Percentiles rank a stretch among this genome's conserved stretches.
phyloP scores from a whole-genome alignment of 768 basidiomycete species.

The Cantharellus cinnabarinus region DNA sequence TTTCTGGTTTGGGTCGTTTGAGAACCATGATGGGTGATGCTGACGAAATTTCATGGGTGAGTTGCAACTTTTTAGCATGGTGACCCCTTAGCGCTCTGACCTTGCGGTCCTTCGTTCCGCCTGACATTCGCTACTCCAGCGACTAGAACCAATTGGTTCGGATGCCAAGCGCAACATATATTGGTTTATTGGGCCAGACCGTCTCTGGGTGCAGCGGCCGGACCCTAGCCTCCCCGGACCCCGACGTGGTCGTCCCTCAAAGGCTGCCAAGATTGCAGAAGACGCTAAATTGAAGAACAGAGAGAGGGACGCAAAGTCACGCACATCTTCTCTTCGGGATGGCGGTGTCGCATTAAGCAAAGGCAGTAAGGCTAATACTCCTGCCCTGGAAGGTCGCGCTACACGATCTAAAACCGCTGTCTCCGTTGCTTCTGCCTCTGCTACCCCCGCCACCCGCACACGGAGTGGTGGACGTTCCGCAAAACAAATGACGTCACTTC shows the following conservation, averaged over 20 bases:
- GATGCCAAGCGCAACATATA: conserved; percentile 7
- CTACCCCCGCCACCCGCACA: not conserved
- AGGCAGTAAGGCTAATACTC: too few relatives aligned
- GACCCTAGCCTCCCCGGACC: conserved; percentile 2
- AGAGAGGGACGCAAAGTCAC: too few relatives aligned
- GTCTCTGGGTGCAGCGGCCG: conserved; percentile 7
- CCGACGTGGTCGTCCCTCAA: not conserved
- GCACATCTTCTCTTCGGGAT: too few relatives aligned
- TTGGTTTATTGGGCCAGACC: conserved; percentile 8
- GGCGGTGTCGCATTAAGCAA: too few relatives aligned
- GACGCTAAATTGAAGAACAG: too few relatives aligned
- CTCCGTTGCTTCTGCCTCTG: not conserved
- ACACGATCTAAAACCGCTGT: not conserved
- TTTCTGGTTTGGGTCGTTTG: conserved; percentile 3
- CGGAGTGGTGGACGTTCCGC: not conserved
- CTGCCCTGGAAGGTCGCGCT: not conserved
- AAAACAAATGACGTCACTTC: too few relatives aligned
- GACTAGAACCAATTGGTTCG: conserved; percentile 7
- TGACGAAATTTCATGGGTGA: conserved; percentile 6
- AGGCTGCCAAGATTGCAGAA: not conserved
- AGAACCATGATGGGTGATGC: conserved; percentile 7
- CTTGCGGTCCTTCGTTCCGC: not conserved
- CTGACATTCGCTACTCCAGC: conserved; percentile 1
- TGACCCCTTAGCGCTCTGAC: not conserved
- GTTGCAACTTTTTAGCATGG: not conserved